Conservation (phyloP, 2,329 filamentous ascomycete genomes). For the Fusarium pilosicola region DNA sequence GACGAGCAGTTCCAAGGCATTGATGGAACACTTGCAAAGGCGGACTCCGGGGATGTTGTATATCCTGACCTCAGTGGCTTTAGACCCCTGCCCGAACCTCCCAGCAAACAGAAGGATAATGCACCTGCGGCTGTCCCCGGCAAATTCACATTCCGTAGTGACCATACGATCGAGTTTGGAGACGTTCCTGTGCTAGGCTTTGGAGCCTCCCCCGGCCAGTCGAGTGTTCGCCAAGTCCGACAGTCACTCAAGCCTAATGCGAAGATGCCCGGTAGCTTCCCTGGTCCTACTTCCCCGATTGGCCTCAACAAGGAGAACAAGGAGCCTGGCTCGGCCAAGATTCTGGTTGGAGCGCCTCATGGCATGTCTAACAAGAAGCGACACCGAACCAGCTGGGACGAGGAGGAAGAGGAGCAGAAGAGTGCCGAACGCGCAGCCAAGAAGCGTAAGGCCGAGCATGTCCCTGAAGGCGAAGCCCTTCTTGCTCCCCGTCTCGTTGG, state of each 20-base stretch:
- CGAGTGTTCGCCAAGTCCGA: slow-evolving; percentile 69
- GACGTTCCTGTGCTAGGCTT: slow-evolving; percentile 61
- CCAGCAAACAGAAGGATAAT: slow-evolving; percentile 39
- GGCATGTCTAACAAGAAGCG: slow-evolving; percentile 75
- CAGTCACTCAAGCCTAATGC: slow-evolving; percentile 57
- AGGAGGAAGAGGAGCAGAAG: slow-evolving; percentile 63
- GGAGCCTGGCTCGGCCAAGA: slow-evolving; percentile 49
- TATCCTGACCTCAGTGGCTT: slow-evolving; percentile 65
- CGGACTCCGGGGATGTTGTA: slow-evolving; percentile 50
- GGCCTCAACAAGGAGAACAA: slow-evolving; percentile 67
- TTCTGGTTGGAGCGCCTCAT: slow-evolving; percentile 64
- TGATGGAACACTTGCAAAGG: slow-evolving; percentile 42
- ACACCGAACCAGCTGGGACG: slow-evolving; percentile 65
- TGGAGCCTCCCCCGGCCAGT: slow-evolving; percentile 66
- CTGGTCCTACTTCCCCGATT: slow-evolving; percentile 47
- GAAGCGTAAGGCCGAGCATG: slow-evolving; percentile 64
- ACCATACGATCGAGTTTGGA: slow-evolving; percentile 70
- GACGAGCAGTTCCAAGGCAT: slow-evolving; percentile 46
- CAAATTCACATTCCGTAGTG: slow-evolving; percentile 72
- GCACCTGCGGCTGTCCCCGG: slow-evolving; percentile 59
- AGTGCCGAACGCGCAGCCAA: slow-evolving; percentile 63
- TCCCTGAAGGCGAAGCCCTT: slow-evolving; percentile 62
- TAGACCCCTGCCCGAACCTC: slow-evolving; percentile 46
- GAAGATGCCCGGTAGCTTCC: slow-evolving; percentile 67
- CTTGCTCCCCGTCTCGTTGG: slow-evolving; percentile 59